phyloP scores from a whole-genome alignment of 2,329 filamentous ascomycete genomes.

The Aspergillus aculeatinus region DNA sequence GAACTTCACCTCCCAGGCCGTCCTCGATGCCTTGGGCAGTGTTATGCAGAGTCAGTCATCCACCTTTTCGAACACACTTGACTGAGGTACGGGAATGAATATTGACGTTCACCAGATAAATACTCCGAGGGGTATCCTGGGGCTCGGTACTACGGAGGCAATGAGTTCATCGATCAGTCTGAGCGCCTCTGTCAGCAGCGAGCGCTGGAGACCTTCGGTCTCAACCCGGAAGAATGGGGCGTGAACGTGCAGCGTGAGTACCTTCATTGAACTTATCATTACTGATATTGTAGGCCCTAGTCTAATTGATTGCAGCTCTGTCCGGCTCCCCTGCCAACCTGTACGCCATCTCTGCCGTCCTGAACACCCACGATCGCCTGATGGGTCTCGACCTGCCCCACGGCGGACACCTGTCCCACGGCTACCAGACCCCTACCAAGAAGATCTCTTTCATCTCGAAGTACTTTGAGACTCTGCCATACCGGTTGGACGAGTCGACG shows the following conservation, averaged over 20 bases:
- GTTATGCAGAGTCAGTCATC: slow-evolving; percentile 82
- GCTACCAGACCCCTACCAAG: slow-evolving; percentile 92
- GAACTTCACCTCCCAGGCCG: slow-evolving; percentile 92
- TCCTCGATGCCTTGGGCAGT: slow-evolving; percentile 86
- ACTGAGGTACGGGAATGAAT: not conserved
- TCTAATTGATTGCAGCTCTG: slow-evolving; percentile 56
- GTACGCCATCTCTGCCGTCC: slow-evolving; percentile 90
- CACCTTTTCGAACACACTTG: not conserved
- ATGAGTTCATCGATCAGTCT: slow-evolving; percentile 90
- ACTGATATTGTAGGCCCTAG: not conserved
- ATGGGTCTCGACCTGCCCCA: slow-evolving; percentile 97
- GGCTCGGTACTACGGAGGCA: slow-evolving; percentile 93
- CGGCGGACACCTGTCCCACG: slow-evolving; percentile 92
- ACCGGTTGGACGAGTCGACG: slow-evolving; percentile 73
- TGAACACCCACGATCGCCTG: slow-evolving; percentile 90
- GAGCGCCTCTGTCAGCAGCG: slow-evolving; percentile 88
- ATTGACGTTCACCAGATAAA: slow-evolving; percentile 64
- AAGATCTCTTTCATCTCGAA: slow-evolving; percentile 98
- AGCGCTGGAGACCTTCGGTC: slow-evolving; percentile 80
- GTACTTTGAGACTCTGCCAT: slow-evolving; percentile 99
- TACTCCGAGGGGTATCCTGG: slow-evolving; percentile 98
- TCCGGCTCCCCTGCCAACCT: slow-evolving; percentile 76
- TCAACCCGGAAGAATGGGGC: slow-evolving; percentile 86
- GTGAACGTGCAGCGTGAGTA: slow-evolving; percentile 85
- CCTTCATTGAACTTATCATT: too few relatives aligned